These are phyloP conservation scores for Gymnopus androsaceus DNA, from an alignment of 1,284 basidiomycete species.

Conservation along the genomic window DNA sequence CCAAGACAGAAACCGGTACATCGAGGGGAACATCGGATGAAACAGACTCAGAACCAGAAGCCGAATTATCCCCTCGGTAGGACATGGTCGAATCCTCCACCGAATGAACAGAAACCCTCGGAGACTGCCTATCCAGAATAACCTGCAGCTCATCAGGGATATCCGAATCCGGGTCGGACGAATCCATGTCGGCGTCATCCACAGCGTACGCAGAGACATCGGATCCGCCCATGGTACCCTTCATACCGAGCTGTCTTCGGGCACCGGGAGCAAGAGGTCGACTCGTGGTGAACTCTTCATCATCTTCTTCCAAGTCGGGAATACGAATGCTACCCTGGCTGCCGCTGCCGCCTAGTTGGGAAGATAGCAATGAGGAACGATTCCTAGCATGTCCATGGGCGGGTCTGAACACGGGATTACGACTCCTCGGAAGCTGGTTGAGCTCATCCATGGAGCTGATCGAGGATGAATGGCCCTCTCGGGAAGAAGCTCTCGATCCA, in stretches of 20 bases:
- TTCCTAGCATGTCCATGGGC: constrained; percentile 36
- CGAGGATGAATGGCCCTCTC: constrained; percentile 28
- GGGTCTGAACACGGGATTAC: constrained; percentile 51
- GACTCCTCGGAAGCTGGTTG: constrained; percentile 28
- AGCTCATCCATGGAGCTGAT: constrained; percentile 31
- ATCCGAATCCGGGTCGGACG: constrained; percentile 68
- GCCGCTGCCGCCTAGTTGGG: constrained; percentile 14
- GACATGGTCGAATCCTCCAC: constrained; percentile 47
- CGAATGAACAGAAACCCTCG: constrained; percentile 33
- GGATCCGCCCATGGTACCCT: constrained; percentile 65
- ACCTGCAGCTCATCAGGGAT: constrained; percentile 73
- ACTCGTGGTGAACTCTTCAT: constrained; percentile 17
- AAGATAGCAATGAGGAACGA: constrained; percentile 39
- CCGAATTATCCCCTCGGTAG: constrained; percentile 41
- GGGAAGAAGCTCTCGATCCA: constrained; percentile 43
- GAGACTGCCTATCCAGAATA: constrained; percentile 53
- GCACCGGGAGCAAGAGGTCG: constrained; percentile 51
- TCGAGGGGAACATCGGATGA: constrained; percentile 14
- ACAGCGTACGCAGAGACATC: constrained; percentile 45
- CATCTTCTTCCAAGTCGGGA: no score
- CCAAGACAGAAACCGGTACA: constrained; percentile 39
- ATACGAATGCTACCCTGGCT: constrained; percentile 30
- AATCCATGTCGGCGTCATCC: constrained; percentile 45
- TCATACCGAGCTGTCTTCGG: constrained; percentile 58
- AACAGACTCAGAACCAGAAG: no score